A percentile compares a stretch with the other conserved stretches of the same genome.
These are phyloP conservation scores for Cordyceps javanica DNA, from an alignment of 2,329 filamentous ascomycete species.

Conservation along the genomic window DNA sequence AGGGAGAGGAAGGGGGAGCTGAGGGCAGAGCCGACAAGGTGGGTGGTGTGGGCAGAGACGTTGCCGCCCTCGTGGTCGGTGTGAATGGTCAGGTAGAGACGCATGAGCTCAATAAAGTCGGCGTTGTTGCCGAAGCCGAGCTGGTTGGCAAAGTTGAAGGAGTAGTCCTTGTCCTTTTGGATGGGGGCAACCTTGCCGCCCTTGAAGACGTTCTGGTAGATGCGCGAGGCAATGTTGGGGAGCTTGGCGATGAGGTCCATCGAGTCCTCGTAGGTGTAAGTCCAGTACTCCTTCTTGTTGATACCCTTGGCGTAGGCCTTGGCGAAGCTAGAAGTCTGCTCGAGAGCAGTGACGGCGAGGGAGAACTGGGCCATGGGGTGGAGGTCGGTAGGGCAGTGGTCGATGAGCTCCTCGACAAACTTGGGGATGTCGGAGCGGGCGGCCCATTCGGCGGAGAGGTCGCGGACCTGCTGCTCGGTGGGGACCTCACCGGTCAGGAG, in stretches of 20 bases:
- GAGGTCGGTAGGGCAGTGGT: constrained; percentile 97
- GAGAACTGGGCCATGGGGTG: constrained; percentile 99
- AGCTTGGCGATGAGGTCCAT: constrained; percentile 99
- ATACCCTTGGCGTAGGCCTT: constrained; percentile 99
- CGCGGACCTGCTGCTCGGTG: constrained; percentile 95
- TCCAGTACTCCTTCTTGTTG: constrained; percentile 99
- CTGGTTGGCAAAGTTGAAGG: constrained; percentile 99
- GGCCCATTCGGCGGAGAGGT: constrained; percentile 97
- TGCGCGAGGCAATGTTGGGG: constrained; percentile 92
- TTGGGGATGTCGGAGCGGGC: constrained; percentile 95
- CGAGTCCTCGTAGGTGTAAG: constrained; percentile 97
- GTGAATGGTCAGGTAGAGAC: constrained; percentile 99
- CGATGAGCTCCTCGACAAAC: constrained; percentile 98
- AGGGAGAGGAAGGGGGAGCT: constrained; percentile 97
- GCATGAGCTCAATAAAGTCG: constrained; percentile 97
- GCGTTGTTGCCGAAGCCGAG: constrained; percentile 92
- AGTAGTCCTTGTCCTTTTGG: constrained; percentile 99
- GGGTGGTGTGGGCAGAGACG: constrained; percentile 96
- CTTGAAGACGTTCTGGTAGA: constrained; percentile 99
- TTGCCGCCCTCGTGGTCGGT: constrained; percentile 99
- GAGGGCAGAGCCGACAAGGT: constrained; percentile 92
- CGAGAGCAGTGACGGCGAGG: constrained; percentile 91
- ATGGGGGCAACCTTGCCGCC: constrained; percentile 94
- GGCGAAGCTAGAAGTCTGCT: constrained; percentile 95
- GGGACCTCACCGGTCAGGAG: constrained; percentile 97